Base-by-base conservation (phyloP, 2,329 filamentous ascomycete species). In the Cladosporium sp. region DNA sequence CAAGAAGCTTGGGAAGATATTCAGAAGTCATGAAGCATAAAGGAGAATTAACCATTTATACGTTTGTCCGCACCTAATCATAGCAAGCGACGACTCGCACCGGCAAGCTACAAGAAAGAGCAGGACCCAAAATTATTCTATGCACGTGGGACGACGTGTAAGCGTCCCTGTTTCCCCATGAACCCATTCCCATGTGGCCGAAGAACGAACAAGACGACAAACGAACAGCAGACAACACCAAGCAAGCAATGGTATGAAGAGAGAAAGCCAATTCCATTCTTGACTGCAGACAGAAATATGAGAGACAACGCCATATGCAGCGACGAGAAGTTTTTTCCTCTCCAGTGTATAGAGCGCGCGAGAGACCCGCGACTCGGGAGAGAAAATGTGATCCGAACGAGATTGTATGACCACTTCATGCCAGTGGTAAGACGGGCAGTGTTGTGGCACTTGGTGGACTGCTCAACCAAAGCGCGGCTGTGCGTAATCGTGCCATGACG, bases 381-480 rank as follows among this genome's bases (percentile, higher is more conserved):
- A 21, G 55, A 26, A 29, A 57, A 40, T 37, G 12, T 57, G 49
- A 59, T 40, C 33, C 23, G 26, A 59, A 59, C 56, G 56, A 59
- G 56, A 59, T 59, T 23, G 56, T 46, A 10, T 35, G 56, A 59
- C 56, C 56, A 57, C 55, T 35, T 57, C 31, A 37, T 40, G 55
- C 31, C 33, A 35, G 31, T 55, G 31, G 31, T 29, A 33, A 29
- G 23, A 57, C 55, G 55, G 55, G 29, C 21, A 57, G 26, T 29
- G 11, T 46, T 46, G 35, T 44, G 56, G 56, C 56, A 46, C 33
- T 23, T 40, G 35, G 33, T 59, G 50, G 49, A 52, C 50, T 63
- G 61, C 35, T 55, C 50, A 63, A 63, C 61, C 61, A 46, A 63
- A 23, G 52, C 52, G 61, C 61, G 44, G 40, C 49, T 56, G 61